Evolutionary conservation across 2,329 filamentous ascomycete species (phyloP).

Genomic region (Diaporthe destruens): DNA sequence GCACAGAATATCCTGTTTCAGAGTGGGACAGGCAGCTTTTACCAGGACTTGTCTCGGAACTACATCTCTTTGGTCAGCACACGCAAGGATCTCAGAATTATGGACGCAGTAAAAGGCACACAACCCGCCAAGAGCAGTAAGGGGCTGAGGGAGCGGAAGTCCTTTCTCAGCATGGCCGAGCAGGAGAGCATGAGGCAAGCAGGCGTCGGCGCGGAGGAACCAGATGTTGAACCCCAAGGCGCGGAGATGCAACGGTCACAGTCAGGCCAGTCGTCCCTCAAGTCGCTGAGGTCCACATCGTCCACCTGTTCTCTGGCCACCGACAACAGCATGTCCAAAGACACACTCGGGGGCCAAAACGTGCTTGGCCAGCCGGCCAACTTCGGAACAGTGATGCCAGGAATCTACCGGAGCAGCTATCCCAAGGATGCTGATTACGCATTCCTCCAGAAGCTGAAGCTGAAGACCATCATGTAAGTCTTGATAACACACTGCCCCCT

Average conservation of each 20-base stretch:
- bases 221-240: conserved; percentile 5
- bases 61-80: conserved; percentile 18
- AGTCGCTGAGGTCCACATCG: neutral
- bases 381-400: conserved; percentile 80
- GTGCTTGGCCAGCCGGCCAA: conserved; percentile 68
- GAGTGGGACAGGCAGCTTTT: conserved; percentile 1
- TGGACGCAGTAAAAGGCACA: conserved; percentile 35
- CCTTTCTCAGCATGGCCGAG: conserved; percentile 31
- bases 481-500: neutral
- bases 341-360: neutral
- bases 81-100: conserved; percentile 19
- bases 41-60: conserved; percentile 11
- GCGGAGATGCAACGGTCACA: conserved; percentile 38
- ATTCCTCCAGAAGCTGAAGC: conserved; percentile 74
- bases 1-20: conserved; percentile 33
- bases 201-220: neutral
- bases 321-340: conserved; percentile 35
- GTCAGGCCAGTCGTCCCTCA: conserved; percentile 36
- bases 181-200: neutral
- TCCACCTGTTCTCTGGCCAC: conserved; percentile 34
- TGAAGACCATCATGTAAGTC: conserved; percentile 84
- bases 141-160: conserved; percentile 38
- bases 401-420: conserved; percentile 86
- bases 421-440: conserved; percentile 77
- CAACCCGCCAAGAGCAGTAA: conserved; percentile 19